Evolutionary conservation across 2,329 filamentous ascomycete species (phyloP).

Genomic region (Rhynchosporium agropyri): DNA sequence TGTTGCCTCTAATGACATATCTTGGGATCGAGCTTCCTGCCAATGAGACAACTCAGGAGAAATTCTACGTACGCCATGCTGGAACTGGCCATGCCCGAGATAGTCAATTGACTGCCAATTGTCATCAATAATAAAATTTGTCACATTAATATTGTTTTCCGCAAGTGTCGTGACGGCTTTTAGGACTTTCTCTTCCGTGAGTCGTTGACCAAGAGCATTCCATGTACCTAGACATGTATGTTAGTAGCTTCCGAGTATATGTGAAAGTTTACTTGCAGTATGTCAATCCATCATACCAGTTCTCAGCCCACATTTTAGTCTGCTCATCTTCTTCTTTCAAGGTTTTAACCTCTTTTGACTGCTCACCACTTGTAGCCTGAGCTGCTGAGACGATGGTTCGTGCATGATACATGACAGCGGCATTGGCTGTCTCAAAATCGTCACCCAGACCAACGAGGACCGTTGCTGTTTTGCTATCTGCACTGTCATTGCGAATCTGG

Average conservation of each 20-base stretch:
- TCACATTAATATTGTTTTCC: conserved; percentile 73
- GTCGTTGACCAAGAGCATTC: conserved; percentile 84
- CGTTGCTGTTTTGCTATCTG: conserved; percentile 55
- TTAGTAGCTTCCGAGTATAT: not conserved
- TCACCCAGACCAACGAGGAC: conserved; percentile 73
- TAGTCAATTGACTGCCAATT: conserved; percentile 85
- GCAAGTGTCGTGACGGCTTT: conserved; percentile 72
- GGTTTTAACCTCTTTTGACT: conserved; percentile 50
- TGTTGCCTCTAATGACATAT: no score
- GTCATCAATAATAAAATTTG: conserved; percentile 92
- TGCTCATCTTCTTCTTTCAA: conserved; percentile 51
- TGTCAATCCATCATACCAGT: conserved; percentile 90
- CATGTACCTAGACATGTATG: conserved; percentile 65
- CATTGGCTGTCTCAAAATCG: conserved; percentile 73
- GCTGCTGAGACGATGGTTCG: conserved; percentile 60
- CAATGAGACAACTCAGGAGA: no score
- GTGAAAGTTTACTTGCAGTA: conserved; percentile 63
- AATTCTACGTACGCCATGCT: conserved; percentile 47
- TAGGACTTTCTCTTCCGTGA: conserved; percentile 80
- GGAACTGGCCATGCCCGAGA: conserved; percentile 54
- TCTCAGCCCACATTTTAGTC: conserved; percentile 68
- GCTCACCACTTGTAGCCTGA: conserved; percentile 49
- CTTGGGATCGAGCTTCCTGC: no score
- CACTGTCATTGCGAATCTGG: conserved; percentile 68
- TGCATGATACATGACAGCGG: conserved; percentile 86